Evolutionary conservation across 1,284 basidiomycete species (phyloP).

Genomic region (Golubevia pallescens): DNA sequence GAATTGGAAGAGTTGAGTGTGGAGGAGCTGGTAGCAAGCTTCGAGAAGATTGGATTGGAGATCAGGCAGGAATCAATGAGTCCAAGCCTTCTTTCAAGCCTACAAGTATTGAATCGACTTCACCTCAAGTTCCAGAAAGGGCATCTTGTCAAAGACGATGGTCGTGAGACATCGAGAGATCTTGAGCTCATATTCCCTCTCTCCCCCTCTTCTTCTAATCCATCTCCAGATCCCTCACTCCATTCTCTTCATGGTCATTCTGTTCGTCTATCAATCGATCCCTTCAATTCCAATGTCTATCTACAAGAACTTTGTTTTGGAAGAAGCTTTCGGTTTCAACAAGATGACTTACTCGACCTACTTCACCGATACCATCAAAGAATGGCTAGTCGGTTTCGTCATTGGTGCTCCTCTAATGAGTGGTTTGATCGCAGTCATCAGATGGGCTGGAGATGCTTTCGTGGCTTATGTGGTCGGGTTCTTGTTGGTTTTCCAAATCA

Average conservation of each 20-base stretch:
- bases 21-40: no score
- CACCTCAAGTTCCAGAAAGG: no score
- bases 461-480: conserved; percentile 56
- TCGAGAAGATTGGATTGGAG: no score
- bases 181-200: no score
- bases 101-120: no score
- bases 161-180: no score
- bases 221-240: conserved; percentile 89
- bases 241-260: conserved; percentile 71
- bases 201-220: no score
- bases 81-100: no score
- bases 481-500: conserved; percentile 74
- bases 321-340: conserved; percentile 96
- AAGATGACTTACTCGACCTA: conserved; percentile 82
- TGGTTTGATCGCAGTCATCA: conserved; percentile 84
- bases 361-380: conserved; percentile 79
- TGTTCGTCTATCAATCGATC: conserved; percentile 60
- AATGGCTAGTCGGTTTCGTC: conserved; percentile 75
- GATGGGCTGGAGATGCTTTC: conserved; percentile 76
- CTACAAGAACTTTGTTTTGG: conserved; percentile 90
- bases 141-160: no score
- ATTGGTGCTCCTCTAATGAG: conserved; percentile 89
- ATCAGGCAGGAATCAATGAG: no score
- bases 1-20: no score
- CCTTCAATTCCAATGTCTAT: conserved; percentile 74